Evolutionary conservation across 2,329 filamentous ascomycete species (phyloP).

Genomic region (Lachnellula subtilissima): DNA sequence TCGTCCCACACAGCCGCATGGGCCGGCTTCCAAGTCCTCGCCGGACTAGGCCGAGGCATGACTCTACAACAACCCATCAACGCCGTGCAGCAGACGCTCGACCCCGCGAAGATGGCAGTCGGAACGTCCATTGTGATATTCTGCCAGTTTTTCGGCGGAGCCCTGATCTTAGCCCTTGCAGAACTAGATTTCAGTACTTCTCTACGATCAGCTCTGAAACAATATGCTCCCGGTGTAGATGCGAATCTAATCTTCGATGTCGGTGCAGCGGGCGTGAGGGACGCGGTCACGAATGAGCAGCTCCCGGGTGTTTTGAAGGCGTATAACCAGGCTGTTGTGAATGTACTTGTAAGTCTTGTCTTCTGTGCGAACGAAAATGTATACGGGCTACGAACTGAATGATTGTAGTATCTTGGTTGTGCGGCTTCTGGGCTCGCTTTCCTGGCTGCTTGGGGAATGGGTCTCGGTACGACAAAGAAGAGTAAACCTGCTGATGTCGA

Average conservation of each 20-base stretch:
- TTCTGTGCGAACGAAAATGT: neutral
- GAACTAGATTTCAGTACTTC: constrained; percentile 29
- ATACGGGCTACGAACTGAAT: neutral
- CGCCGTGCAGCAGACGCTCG: constrained; percentile 32
- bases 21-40: constrained; percentile 25
- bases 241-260: constrained; percentile 34
- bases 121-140: constrained; percentile 34
- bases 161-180: constrained; percentile 28
- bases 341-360: constrained; percentile 11
- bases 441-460: constrained; percentile 11
- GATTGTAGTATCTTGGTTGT: constrained; percentile 10
- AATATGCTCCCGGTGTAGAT: constrained; percentile 32
- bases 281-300: constrained; percentile 29
- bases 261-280: constrained; percentile 36
- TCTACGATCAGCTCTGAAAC: constrained; percentile 28
- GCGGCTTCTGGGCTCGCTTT: constrained; percentile 8
- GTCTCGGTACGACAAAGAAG: neutral
- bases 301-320: constrained; percentile 36
- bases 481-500: too few relatives aligned
- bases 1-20: constrained; percentile 13
- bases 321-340: constrained; percentile 34
- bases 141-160: constrained; percentile 30
- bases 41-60: constrained; percentile 21
- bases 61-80: constrained; percentile 26
- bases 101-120: constrained; percentile 28